A percentile compares a stretch with the other conserved stretches of the same genome.
These are phyloP conservation scores for Prunus mongolica DNA, from an alignment of 306 rosid species.

Conservation along the genomic window DNA sequence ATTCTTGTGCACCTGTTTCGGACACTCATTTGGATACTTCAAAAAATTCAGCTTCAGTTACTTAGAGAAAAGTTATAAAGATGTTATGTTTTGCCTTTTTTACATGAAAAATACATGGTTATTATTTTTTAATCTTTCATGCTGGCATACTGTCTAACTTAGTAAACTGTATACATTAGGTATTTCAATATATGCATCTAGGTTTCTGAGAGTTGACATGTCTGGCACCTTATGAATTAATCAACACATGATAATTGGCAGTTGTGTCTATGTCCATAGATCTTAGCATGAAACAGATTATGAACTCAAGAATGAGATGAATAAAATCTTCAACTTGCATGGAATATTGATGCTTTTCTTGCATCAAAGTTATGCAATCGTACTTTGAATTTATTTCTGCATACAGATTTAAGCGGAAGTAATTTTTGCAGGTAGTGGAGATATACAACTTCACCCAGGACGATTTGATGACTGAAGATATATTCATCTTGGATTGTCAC, in stretches of 20 bases:
- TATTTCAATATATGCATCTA: background rate
- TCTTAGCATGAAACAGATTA: background rate
- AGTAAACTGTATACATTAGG: background rate
- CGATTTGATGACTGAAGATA: conserved; percentile 98
- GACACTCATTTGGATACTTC: background rate
- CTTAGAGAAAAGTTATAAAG: background rate
- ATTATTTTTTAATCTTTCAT: background rate
- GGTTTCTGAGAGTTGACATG: background rate
- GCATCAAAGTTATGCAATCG: background rate
- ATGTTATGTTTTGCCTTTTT: background rate
- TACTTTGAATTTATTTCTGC: background rate
- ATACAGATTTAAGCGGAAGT: conserved; percentile 9
- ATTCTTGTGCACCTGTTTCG: background rate
- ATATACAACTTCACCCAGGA: conserved; percentile 92
- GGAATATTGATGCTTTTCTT: background rate
- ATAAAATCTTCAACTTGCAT: background rate
- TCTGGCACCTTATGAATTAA: background rate
- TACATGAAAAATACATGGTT: background rate
- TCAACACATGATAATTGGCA: background rate
- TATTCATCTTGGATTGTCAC: conserved; percentile 76
- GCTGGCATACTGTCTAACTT: background rate
- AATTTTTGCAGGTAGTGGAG: conserved; percentile 68
- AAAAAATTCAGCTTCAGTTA: background rate
- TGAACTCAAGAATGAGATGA: background rate
- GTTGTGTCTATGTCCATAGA: background rate